Base-by-base conservation (phyloP, 2,329 filamentous ascomycete genomes). In the Beauveria medogensis region DNA sequence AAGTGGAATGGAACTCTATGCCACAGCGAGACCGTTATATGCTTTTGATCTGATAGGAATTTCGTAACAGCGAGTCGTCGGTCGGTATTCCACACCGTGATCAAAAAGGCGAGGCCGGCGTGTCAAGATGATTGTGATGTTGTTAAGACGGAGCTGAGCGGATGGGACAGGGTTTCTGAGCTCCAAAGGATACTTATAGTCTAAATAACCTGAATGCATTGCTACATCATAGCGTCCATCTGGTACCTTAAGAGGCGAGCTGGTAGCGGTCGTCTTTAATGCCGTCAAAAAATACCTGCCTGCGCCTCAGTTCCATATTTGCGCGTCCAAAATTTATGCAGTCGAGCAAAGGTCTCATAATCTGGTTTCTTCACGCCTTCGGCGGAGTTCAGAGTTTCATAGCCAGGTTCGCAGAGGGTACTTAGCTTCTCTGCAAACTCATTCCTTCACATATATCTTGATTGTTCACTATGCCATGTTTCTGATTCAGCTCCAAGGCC, bases 11-110 rank as follows among this genome's bases (percentile, higher is more conserved):
- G 10, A 5, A 34, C 4, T 70, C 67, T 8, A 61, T 55, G 4
- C 60, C 60, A 7, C 65, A 55, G 4, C 28, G 12, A 12, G 37
- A 66, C 70, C 69, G 70, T 2, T 65, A 66, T 2, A 69, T 12
- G 34, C 67, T 48, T 3, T 50, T n/a, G 2, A 69, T 12, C 1
- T 48, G 26, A 30, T 66, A 71, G 0, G 68, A 65, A 9, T 66
- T 67, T 5, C 63, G 58, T 59, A 70, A 71, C 3, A 70, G 46
- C 1, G 46, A 4, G 2, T 66, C 53, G 14, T 69, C 63, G 1
- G 64, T 68, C 3, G 52, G 7, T 0, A 71, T 51, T 28, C 70
- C 69, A 67, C 53, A 4, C 24, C 64, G 37, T 63, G 8, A 26
- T 55, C 37, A 26, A 64, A 64, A 7, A 65, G 34, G 2, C 58